Evolutionary conservation across 495 filamentous ascomycete genomes (phyloP), one percentile per base, ranked within the genome.

Genomic region (Gamarada debralockiae): DNA sequence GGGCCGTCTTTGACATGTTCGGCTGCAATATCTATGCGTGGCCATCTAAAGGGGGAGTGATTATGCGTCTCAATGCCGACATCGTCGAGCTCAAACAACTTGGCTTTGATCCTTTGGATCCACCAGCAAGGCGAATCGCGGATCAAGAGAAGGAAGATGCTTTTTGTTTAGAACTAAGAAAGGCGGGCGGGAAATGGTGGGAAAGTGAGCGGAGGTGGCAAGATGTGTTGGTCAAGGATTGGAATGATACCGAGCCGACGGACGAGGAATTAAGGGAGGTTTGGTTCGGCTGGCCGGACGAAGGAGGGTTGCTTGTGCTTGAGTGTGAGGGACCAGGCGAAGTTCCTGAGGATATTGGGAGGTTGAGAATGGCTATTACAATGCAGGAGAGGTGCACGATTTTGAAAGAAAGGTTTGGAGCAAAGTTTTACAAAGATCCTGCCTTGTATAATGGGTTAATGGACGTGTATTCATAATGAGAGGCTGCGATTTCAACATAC

Each of bases 331-430:
- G 29, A 47, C n/a, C n/a, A n/a, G 27, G 24, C 24, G 22, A 29
- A n/a, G 29, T 17, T 23, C 43, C 43, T n/a, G 43, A 31, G 25
- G 24, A 47, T 27, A 33, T 47, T 33, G 22, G 43, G 43, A 47
- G 22, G 43, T 33, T 47, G 24, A 47, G 43, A 23, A 47, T 47
- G 43, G 43, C 27, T n/a, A n/a, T 15, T 20, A 29, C 43, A 24
- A 47, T 47, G 43, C 17, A 47, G 43, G 43, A 47, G 43, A 47
- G 43, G 43, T 47, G 43, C 24, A 17, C n/a, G 22, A 27, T 47
- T 47, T 47, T 47, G 43, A 47, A 24, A 23, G 43, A 47, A n/a
- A 47, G 24, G 43, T 33, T 47, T 33, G 43, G 22, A 17, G 43
- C 43, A n/a, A 33, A n/a, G 18, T 47, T 47, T 33, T 47, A 47